Conservation (phyloP, 345 rosid species). For the Gossypium rotundifolium region DNA sequence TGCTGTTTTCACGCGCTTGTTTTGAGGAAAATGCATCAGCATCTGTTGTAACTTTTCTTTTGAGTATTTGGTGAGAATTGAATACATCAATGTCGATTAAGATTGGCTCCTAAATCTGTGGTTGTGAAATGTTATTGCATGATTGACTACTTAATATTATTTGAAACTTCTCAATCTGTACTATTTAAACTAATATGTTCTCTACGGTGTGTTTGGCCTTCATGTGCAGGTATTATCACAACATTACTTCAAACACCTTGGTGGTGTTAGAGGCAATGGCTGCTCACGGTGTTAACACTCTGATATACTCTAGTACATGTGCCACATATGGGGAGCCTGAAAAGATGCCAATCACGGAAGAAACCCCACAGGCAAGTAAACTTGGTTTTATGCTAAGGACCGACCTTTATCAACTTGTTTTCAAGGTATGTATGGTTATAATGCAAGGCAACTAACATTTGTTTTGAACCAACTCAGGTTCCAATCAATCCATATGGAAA, state of each 20-base stretch:
- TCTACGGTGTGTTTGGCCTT: background rate
- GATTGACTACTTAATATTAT: slow-evolving; percentile 1
- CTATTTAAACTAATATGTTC: background rate
- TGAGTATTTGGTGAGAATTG: background rate
- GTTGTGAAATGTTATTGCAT: background rate
- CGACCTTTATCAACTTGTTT: background rate
- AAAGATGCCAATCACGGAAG: slow-evolving; percentile 91
- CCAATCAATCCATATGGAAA: slow-evolving; percentile 97
- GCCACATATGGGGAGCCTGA: slow-evolving; percentile 99
- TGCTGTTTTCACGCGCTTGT: background rate
- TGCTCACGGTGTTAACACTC: slow-evolving; percentile 67
- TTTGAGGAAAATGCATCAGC: background rate
- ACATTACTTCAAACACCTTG: slow-evolving; percentile 93
- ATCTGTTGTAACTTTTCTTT: background rate
- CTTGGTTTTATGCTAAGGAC: background rate
- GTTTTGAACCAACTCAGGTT: slow-evolving; percentile 31
- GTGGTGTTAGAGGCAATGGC: slow-evolving; percentile 87
- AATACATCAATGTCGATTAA: background rate
- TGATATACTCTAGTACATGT: slow-evolving; percentile 97
- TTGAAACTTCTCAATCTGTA: background rate
- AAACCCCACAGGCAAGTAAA: slow-evolving; percentile 68
- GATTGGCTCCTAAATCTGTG: background rate
- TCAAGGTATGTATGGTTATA: background rate
- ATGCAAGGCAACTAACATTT: slow-evolving; percentile 2
- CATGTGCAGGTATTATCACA: slow-evolving; percentile 81